phyloP scores from a whole-genome alignment of 305 asterid species.

The Ruellia speciosa region DNA sequence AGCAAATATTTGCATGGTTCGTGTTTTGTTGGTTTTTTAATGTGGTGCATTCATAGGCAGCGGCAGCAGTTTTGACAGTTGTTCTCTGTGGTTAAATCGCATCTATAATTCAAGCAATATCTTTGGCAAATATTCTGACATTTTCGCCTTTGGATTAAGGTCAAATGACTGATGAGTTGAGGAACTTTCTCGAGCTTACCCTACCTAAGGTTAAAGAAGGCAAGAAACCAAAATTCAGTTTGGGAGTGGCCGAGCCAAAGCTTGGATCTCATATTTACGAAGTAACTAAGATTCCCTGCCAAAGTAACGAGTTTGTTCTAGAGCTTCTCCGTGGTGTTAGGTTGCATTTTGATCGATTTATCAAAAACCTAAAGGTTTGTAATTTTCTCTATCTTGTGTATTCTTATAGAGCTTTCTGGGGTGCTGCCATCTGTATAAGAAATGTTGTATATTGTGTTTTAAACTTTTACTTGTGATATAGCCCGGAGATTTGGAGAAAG shows the following conservation, averaged over 20 bases:
- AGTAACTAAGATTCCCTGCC: slow-evolving; percentile 74
- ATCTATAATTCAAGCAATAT: background rate
- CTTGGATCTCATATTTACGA: slow-evolving; percentile 81
- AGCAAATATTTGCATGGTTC: background rate
- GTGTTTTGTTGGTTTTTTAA: background rate
- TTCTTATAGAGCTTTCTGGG: slow-evolving; percentile 1
- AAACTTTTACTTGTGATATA: slow-evolving; percentile 28
- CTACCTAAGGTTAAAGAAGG: slow-evolving; percentile 82
- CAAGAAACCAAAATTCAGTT: slow-evolving; percentile 68
- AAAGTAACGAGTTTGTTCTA: slow-evolving; percentile 70
- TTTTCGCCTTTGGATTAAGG: slow-evolving; percentile 35
- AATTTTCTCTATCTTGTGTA: background rate
- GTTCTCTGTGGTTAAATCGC: background rate
- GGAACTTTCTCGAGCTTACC: slow-evolving; percentile 66
- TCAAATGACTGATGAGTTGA: slow-evolving; percentile 82
- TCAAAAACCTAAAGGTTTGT: slow-evolving; percentile 66
- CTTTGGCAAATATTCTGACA: slow-evolving; percentile 10
- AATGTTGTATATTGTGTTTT: background rate
- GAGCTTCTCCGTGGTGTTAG: slow-evolving; percentile 91
- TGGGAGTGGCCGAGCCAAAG: slow-evolving; percentile 82
- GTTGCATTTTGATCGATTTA: slow-evolving; percentile 57
- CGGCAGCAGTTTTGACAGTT: background rate
- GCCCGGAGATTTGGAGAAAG: slow-evolving; percentile 86
- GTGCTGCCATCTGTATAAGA: background rate
- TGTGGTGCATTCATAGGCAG: background rate